These are phyloP conservation scores for Globisporangium barbulae DNA, from an alignment of 352 stramenopile species.

Conservation along the genomic window DNA sequence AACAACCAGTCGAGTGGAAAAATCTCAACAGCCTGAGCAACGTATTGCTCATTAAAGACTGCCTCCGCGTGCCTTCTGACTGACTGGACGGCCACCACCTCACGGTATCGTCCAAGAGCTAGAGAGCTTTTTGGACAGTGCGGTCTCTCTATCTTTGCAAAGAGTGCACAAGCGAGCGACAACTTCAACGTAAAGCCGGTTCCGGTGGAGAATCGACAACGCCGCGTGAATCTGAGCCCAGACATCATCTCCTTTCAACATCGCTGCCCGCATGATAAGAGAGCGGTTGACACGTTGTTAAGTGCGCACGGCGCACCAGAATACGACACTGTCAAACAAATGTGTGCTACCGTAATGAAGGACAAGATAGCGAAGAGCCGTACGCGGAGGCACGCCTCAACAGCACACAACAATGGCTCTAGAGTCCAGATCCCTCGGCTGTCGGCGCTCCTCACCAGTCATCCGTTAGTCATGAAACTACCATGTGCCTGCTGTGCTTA, in stretches of 20 bases:
- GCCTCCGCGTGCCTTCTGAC: too few species aligned
- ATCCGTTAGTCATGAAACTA: background rate
- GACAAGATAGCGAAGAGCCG: too few species aligned
- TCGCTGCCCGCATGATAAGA: background rate
- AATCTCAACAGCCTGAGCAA: too few species aligned
- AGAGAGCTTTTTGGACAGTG: background rate
- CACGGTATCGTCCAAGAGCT: too few species aligned
- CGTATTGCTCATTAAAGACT: too few species aligned
- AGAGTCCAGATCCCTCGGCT: too few species aligned
- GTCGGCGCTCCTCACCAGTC: background rate
- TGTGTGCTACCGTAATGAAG: too few species aligned
- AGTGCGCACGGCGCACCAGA: background rate
- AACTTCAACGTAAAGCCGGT: constrained; percentile 9
- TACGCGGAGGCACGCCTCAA: too few species aligned
- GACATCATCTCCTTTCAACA: background rate
- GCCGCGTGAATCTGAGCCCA: background rate
- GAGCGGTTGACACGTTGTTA: background rate
- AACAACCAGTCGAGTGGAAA: too few species aligned
- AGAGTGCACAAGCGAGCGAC: background rate
- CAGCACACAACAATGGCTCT: too few species aligned
- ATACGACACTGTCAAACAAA: background rate
- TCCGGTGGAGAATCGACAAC: background rate
- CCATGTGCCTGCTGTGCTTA: background rate
- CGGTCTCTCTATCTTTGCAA: background rate
- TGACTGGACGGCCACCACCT: too few species aligned